Conservation (phyloP, 129 eudicot species). For the Chrysanthemum lavandulifolium region DNA sequence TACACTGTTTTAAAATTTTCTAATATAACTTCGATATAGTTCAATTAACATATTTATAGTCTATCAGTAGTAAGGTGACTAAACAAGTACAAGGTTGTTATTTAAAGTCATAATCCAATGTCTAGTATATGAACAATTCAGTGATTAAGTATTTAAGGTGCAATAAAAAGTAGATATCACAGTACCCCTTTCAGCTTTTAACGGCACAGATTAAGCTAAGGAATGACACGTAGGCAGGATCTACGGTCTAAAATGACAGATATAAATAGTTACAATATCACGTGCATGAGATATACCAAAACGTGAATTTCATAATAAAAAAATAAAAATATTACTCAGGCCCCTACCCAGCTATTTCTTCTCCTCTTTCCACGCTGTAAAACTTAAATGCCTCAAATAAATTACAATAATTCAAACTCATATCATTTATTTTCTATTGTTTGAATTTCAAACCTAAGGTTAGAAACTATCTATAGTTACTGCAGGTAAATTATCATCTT, state of each 20-base stretch:
- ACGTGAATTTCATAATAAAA: constrained; percentile 24
- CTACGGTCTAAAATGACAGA: constrained; percentile 16
- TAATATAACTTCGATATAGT: too few relatives aligned
- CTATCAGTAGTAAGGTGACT: too few relatives aligned
- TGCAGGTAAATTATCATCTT: not conserved
- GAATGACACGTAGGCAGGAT: constrained; percentile 25
- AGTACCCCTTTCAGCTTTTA: constrained; percentile 21
- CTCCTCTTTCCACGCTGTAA: constrained; percentile 35
- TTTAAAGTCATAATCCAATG: too few relatives aligned
- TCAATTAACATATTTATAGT: too few relatives aligned
- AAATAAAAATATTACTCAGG: not conserved
- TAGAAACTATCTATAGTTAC: not conserved
- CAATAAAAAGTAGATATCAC: not conserved
- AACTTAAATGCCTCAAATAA: constrained; percentile 23
- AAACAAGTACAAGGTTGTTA: too few relatives aligned
- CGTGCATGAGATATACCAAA: constrained; percentile 24
- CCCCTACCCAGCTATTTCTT: constrained; percentile 24
- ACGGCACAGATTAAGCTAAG: constrained; percentile 29
- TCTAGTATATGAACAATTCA: too few relatives aligned
- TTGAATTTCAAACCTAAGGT: constrained; percentile 13
- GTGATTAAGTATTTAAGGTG: too few relatives aligned
- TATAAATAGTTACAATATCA: constrained; percentile 24
- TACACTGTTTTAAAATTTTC: too few relatives aligned
- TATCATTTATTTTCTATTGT: constrained; percentile 16
- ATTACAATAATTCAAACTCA: constrained; percentile 29